phyloP scores from a whole-genome alignment of 106 monocot genomes.

The Alisma plantagoaquatica region DNA sequence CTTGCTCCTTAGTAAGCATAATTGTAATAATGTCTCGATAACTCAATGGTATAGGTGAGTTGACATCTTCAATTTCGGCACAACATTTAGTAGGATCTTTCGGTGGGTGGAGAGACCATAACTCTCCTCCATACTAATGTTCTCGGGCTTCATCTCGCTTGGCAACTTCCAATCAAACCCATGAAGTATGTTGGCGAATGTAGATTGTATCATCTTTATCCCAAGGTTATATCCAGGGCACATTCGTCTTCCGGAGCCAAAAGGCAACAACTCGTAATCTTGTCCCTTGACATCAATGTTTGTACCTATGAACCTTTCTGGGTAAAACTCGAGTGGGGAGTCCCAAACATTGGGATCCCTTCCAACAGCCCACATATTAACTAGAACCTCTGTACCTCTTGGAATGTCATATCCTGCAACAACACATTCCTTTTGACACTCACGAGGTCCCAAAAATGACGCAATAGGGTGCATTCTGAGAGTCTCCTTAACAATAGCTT shows the following conservation, averaged over 20 bases:
- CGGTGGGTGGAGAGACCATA: too few species aligned
- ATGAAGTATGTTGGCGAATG: slow-evolving; percentile 26
- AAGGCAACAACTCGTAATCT: slow-evolving; percentile 46
- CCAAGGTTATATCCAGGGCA: slow-evolving; percentile 36
- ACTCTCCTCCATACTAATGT: slow-evolving; percentile 30
- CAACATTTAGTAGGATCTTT: too few species aligned
- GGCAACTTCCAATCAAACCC: slow-evolving; percentile 30
- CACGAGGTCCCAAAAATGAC: too few species aligned
- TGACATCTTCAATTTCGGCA: too few species aligned
- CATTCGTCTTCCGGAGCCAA: slow-evolving; percentile 32
- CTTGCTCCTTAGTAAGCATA: too few species aligned
- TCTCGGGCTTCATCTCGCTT: slow-evolving; percentile 10
- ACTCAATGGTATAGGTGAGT: too few species aligned
- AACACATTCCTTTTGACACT: too few species aligned
- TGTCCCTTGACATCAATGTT: slow-evolving; percentile 47
- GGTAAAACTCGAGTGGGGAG: slow-evolving; percentile 29
- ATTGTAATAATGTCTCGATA: too few species aligned
- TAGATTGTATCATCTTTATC: slow-evolving; percentile 21
- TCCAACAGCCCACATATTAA: slow-evolving; percentile 28
- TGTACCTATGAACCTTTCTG: slow-evolving; percentile 40
- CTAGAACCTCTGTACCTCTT: slow-evolving; percentile 3
- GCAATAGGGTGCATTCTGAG: too few species aligned
- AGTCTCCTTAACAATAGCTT: slow-evolving; percentile 46
- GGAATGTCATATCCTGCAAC: slow-evolving; percentile 39
- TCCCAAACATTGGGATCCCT: slow-evolving; percentile 33